Evolutionary conservation across 768 basidiomycete genomes (phyloP).

Genomic region (Crassisporium funariophilum): DNA sequence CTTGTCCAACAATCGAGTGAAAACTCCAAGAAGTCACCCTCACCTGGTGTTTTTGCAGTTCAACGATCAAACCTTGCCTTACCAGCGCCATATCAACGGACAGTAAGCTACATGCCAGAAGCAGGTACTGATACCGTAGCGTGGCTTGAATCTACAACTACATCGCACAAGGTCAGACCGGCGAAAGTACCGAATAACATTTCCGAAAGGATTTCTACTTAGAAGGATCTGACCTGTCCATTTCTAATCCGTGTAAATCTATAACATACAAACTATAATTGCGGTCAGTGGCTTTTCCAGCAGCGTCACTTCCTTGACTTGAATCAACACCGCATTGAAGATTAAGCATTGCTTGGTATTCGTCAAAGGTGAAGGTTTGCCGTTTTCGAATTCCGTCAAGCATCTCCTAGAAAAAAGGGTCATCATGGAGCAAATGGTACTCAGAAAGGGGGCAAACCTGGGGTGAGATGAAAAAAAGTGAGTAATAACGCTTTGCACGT

Average conservation of each 20-base stretch:
- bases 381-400: slow-evolving; percentile 66
- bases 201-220: slow-evolving; percentile 12
- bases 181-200: not conserved
- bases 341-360: slow-evolving; percentile 89
- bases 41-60: slow-evolving; percentile 29
- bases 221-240: slow-evolving; percentile 44
- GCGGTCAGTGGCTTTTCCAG: slow-evolving; percentile 58
- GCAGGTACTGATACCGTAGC: slow-evolving; percentile 31
- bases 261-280: slow-evolving; percentile 89
- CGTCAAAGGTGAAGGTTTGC: slow-evolving; percentile 81
- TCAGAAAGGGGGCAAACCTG: slow-evolving; percentile 49
- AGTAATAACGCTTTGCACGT: slow-evolving; percentile 78
- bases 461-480: slow-evolving; percentile 73
- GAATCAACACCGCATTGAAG: slow-evolving; percentile 86
- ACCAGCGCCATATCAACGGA: slow-evolving; percentile 20
- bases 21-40: slow-evolving; percentile 6
- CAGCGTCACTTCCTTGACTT: slow-evolving; percentile 49
- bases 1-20: slow-evolving; percentile 37
- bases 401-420: slow-evolving; percentile 62
- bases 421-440: not conserved
- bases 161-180: not conserved
- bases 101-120: slow-evolving; percentile 27
- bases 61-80: slow-evolving; percentile 33
- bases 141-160: slow-evolving; percentile 35
- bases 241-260: slow-evolving; percentile 81